Conservation (phyloP, 2,329 filamentous ascomycete species). For the Diaporthe ilicicola region DNA sequence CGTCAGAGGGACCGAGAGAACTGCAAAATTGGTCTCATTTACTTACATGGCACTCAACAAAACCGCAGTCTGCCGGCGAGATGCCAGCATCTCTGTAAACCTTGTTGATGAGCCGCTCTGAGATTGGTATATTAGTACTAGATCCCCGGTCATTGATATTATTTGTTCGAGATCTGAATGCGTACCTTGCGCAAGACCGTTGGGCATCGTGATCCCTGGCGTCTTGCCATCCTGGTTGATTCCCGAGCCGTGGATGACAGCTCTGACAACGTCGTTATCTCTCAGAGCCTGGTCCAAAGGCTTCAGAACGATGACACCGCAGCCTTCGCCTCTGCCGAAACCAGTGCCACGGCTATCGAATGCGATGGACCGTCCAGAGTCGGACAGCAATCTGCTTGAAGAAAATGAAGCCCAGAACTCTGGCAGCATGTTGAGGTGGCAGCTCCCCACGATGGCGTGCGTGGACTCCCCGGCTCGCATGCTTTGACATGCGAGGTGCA, state of each 20-base stretch:
- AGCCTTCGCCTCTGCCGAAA: constrained; percentile 69
- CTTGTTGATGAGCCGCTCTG: constrained; percentile 52
- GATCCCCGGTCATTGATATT: neutral
- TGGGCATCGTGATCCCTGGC: constrained; percentile 66
- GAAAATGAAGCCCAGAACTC: constrained; percentile 49
- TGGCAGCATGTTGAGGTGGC: constrained; percentile 56
- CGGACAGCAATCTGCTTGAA: constrained; percentile 55
- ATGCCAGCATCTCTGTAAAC: constrained; percentile 52
- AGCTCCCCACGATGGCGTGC: constrained; percentile 56
- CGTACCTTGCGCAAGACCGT: constrained; percentile 54
- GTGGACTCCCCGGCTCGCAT: constrained; percentile 55
- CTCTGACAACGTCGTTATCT: constrained; percentile 60
- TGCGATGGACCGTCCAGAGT: constrained; percentile 60
- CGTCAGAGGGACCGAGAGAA: too few species aligned
- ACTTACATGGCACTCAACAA: constrained; percentile 44
- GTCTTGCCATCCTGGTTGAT: constrained; percentile 66
- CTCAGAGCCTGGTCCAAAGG: constrained; percentile 34
- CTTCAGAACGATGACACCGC: constrained; percentile 64
- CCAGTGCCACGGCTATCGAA: constrained; percentile 63
- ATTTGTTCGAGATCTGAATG: neutral
- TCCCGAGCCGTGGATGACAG: constrained; percentile 59
- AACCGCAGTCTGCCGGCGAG: constrained; percentile 49
- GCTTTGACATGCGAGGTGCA: constrained; percentile 60
- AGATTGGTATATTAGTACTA: constrained; percentile 6
- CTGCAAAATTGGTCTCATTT: neutral